phyloP scores from a whole-genome alignment of 2,329 filamentous ascomycete species.

The Sordariomycetes sp. region DNA sequence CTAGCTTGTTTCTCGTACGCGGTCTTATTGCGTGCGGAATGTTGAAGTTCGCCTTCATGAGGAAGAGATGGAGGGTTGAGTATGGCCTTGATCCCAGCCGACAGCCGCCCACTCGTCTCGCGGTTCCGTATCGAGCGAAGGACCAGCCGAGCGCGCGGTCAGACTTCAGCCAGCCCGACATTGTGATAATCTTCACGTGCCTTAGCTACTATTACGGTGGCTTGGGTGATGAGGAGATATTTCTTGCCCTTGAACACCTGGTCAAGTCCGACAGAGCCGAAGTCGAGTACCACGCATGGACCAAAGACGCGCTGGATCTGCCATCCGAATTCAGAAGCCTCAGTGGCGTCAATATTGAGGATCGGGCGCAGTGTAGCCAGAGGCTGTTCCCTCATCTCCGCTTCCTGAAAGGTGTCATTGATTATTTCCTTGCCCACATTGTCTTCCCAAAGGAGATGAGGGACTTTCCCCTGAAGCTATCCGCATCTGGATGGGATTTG shows the following conservation, averaged over 20 bases:
- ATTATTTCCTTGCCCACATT: slow-evolving; percentile 50
- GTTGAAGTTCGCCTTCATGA: slow-evolving; percentile 36
- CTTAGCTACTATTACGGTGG: slow-evolving; percentile 48
- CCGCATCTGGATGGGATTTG: slow-evolving; percentile 59
- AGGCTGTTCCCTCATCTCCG: slow-evolving; percentile 42
- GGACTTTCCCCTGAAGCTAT: slow-evolving; percentile 53
- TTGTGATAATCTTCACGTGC: slow-evolving; percentile 43
- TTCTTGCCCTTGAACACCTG: slow-evolving; percentile 33
- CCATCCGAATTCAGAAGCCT: slow-evolving; percentile 27
- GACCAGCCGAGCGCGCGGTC: slow-evolving; percentile 42
- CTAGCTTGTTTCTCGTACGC: slow-evolving; percentile 34
- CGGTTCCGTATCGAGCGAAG: slow-evolving; percentile 51
- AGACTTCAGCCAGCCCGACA: slow-evolving; percentile 54
- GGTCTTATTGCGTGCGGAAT: slow-evolving; percentile 47
- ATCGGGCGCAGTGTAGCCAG: slow-evolving; percentile 32
- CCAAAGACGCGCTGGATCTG: slow-evolving; percentile 21
- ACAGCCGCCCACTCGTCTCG: slow-evolving; percentile 30
- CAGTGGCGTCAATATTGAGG: slow-evolving; percentile 45
- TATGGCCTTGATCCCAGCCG: slow-evolving; percentile 43
- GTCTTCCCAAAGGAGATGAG: slow-evolving; percentile 53
- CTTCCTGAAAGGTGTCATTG: slow-evolving; percentile 40
- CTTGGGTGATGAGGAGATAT: slow-evolving; percentile 37
- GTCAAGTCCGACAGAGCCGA: slow-evolving; percentile 37
- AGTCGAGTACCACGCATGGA: slow-evolving; percentile 40
- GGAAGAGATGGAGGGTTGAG: slow-evolving; percentile 55